Conservation (phyloP, 2,329 filamentous ascomycete species). For the Aspergillus fischeri region DNA sequence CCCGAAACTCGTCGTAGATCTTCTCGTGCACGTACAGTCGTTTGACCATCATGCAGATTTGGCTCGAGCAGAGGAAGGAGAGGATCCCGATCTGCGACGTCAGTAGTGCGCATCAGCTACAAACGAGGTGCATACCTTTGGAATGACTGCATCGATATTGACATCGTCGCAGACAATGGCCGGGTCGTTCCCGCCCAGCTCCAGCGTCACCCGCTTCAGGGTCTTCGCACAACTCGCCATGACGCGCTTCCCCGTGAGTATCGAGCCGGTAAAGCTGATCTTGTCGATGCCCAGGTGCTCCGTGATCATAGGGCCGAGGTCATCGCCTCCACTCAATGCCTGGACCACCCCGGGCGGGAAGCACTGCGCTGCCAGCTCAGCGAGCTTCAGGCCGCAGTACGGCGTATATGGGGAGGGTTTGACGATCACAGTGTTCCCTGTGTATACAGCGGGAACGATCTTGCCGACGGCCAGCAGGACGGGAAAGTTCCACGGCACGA, state of each 20-base stretch:
- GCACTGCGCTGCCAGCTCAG: constrained; percentile 46
- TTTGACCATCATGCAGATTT: constrained; percentile 56
- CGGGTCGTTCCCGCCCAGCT: constrained; percentile 54
- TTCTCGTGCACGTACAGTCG: constrained; percentile 58
- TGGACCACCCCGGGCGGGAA: constrained; percentile 57
- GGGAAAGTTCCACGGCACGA: constrained; percentile 59
- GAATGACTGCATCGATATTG: constrained; percentile 45
- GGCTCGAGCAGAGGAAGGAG: constrained; percentile 52
- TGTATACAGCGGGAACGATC: constrained; percentile 47
- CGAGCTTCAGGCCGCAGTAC: constrained; percentile 53
- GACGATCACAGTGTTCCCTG: constrained; percentile 54
- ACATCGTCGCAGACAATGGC: constrained; percentile 52
- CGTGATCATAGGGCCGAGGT: constrained; percentile 52
- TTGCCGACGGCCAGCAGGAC: constrained; percentile 46
- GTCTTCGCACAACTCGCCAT: constrained; percentile 49
- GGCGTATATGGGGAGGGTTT: constrained; percentile 50
- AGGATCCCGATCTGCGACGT: constrained; percentile 39
- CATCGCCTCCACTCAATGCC: constrained; percentile 52
- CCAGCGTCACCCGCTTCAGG: constrained; percentile 53
- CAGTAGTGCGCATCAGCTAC: not conserved
- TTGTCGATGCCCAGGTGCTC: constrained; percentile 54
- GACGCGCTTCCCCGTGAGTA: constrained; percentile 47
- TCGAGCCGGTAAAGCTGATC: constrained; percentile 58
- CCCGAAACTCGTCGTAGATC: constrained; percentile 55
- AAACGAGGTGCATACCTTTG: constrained; percentile 21